Conservation (phyloP, 441 rosid genomes). For the Populus hybrid region DNA sequence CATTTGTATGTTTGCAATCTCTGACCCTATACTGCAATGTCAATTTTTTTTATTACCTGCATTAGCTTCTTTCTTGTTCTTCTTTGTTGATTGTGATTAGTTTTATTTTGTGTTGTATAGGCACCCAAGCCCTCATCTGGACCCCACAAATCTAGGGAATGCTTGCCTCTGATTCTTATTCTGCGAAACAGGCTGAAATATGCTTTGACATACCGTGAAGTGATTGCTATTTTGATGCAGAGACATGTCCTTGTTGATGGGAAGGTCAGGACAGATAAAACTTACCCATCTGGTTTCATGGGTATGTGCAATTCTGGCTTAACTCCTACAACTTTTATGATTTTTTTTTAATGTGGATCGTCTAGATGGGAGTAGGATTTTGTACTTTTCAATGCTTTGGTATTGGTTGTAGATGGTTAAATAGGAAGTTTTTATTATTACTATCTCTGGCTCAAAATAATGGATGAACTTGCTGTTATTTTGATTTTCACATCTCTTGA, state of each 20-base stretch:
- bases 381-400: background rate
- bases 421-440: too few species aligned
- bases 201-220: conserved; percentile 76
- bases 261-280: conserved; percentile 82
- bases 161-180: conserved; percentile 72
- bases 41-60: background rate
- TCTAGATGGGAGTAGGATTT: background rate
- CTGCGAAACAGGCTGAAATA: conserved; percentile 71
- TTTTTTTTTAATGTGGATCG: background rate
- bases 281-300: conserved; percentile 90
- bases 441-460: background rate
- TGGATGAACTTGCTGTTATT: background rate
- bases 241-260: conserved; percentile 71
- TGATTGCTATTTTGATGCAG: conserved; percentile 74
- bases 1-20: conserved; percentile 41
- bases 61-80: background rate
- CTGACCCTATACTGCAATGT: background rate
- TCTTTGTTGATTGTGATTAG: background rate
- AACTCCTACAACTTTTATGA: background rate
- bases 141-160: conserved; percentile 82
- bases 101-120: conserved; percentile 22
- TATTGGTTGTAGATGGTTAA: background rate
- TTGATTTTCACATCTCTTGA: background rate
- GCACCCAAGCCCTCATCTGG: conserved; percentile 91
- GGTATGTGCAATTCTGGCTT: conserved; percentile 35